phyloP scores from a whole-genome alignment of 257 asterid genomes.

The Primulina eburnea region DNA sequence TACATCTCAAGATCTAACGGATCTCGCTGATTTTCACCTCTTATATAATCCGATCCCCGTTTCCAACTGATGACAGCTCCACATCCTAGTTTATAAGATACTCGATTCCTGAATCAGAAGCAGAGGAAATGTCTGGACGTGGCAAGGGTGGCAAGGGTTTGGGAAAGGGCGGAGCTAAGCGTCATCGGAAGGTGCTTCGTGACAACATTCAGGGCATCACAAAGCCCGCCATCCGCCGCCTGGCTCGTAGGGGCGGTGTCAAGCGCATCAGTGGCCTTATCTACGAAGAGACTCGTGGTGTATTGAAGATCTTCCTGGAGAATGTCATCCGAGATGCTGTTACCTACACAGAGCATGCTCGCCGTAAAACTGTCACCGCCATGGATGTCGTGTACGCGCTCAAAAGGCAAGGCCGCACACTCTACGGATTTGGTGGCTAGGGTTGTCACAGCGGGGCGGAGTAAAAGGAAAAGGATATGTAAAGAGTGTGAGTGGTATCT shows the following conservation, averaged over 20 bases:
- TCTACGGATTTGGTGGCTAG: constrained; percentile 47
- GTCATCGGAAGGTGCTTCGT: constrained; percentile 51
- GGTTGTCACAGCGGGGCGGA: background rate
- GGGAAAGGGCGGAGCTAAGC: constrained; percentile 60
- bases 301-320: constrained; percentile 45
- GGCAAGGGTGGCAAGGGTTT: constrained; percentile 59
- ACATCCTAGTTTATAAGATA: background rate
- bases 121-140: constrained; percentile 43
- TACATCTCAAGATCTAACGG: constrained; percentile 26
- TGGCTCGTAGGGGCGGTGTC: constrained; percentile 53
- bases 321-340: constrained; percentile 49
- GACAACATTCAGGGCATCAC: constrained; percentile 53
- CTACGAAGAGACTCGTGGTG: constrained; percentile 52
- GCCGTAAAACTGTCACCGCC: constrained; percentile 51
- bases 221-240: constrained; percentile 45
- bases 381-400: constrained; percentile 53
- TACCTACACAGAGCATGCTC: constrained; percentile 52
- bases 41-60: constrained; percentile 16
- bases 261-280: constrained; percentile 55
- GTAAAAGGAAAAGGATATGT: background rate
- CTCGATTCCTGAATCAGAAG: background rate
- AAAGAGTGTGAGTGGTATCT: background rate
- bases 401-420: constrained; percentile 50
- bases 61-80: background rate
- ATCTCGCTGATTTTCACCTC: background rate